These are phyloP conservation scores for Pythium insidiosum DNA, from an alignment of 352 stramenopile species.

Conservation along the genomic window DNA sequence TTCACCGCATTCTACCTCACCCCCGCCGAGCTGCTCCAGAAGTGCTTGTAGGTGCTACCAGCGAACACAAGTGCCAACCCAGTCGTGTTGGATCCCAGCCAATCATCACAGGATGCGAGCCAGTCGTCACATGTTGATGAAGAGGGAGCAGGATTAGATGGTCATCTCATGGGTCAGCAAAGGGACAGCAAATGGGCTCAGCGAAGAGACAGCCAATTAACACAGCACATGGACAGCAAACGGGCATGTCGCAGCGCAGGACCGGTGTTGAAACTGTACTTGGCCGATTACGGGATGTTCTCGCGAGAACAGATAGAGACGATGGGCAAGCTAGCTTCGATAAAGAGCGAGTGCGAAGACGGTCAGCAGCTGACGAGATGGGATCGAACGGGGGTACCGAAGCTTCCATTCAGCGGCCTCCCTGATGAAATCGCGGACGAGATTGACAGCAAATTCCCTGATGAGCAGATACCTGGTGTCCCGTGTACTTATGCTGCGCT, in stretches of 20 bases:
- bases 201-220: background rate
- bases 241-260: no score
- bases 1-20: conserved; percentile 2
- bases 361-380: background rate
- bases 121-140: background rate
- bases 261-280: no score
- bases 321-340: background rate
- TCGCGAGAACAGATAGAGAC: background rate
- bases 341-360: conserved; percentile 2
- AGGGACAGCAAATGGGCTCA: conserved; percentile 1
- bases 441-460: conserved; percentile 1
- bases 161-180: background rate
- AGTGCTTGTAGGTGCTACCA: background rate
- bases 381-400: background rate
- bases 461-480: background rate
- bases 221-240: background rate
- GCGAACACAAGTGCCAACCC: background rate
- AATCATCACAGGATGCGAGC: no score
- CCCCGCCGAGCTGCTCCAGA: background rate
- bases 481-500: background rate
- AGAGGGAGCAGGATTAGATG: no score
- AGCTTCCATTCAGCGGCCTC: background rate
- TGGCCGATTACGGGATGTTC: background rate
- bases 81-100: background rate
- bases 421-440: background rate